Base-by-base conservation (phyloP, 164 flowering plant genomes). In the Piper longum region DNA sequence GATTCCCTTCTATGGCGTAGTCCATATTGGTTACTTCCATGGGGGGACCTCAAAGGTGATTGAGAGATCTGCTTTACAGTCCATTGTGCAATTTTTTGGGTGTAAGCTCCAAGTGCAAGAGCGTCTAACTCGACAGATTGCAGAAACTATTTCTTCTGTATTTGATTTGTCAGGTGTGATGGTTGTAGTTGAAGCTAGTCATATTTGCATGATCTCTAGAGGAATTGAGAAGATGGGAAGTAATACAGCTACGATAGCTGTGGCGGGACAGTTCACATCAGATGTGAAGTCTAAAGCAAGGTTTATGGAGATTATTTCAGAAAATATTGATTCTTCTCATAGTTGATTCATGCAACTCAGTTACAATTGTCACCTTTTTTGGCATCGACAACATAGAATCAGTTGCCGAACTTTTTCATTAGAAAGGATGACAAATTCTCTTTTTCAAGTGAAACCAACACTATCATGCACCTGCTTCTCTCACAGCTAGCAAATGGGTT, bases 71-170 rank as follows among this genome's bases (percentile, higher is more conserved):
- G 69, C 80, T 45, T 64, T 91, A 56, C 88, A 85, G 72, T 82
- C 91, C 4, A 73, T 91, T 61, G 95, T 88, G 19, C 87, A 85
- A 67, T 88, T 83, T 57, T 75, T 81, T 75, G 91, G 96, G 56
- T 85, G 82, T 76, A 85, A 86, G 81, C 99, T 95, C 64, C 99
- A 95, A 77, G 95, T 95, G 26, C 99, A 91, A 70, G 99, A 95
- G 74, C 79, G 97, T 69, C 82, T 95, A 14, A 88, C 92, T 39
- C 72, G 88, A 76, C 97, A 88, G 79, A 87, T 95, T 64, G 96
- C 96, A 1, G 95, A 95, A 76, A 82, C 91, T 0, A 85, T 81
- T 69, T 79, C 92, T 43, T 76, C 85, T 1, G 36, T 81, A 5
- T 73, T 82, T 58, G 86, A 87, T 7, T 75, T 57, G 36, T 40